These are phyloP conservation scores for Recurvomyces mirabilis DNA, from an alignment of 495 filamentous ascomycete genomes.

Conservation along the genomic window DNA sequence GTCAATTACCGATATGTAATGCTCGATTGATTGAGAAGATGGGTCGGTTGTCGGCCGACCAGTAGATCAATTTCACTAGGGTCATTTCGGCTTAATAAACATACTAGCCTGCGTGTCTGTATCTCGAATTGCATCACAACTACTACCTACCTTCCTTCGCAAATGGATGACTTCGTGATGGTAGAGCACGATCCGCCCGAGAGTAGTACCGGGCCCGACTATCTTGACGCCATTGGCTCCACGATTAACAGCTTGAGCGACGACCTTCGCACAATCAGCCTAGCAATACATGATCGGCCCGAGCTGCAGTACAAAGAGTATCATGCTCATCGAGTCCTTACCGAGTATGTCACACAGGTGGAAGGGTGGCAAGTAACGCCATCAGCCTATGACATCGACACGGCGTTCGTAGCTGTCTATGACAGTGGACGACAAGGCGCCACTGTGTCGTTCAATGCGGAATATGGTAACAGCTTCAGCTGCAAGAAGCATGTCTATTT, in stretches of 20 bases:
- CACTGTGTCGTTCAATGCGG: slow-evolving; percentile 27
- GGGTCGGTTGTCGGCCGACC: too few relatives aligned
- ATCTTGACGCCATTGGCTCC: slow-evolving; percentile 4
- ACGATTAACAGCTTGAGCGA: slow-evolving; percentile 8
- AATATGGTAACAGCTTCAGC: slow-evolving; percentile 29
- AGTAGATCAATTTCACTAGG: too few relatives aligned
- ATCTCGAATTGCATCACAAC: too few relatives aligned
- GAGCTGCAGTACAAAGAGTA: slow-evolving; percentile 27
- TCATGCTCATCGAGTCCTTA: slow-evolving; percentile 24
- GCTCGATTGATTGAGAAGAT: too few relatives aligned
- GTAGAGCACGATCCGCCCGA: too few relatives aligned
- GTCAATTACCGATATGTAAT: too few relatives aligned
- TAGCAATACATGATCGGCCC: slow-evolving; percentile 25
- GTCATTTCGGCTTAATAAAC: too few relatives aligned
- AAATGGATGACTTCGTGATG: too few relatives aligned
- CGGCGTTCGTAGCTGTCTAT: slow-evolving; percentile 26
- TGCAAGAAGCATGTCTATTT: too few relatives aligned
- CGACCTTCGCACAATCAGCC: slow-evolving; percentile 9
- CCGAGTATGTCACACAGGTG: slow-evolving; percentile 18
- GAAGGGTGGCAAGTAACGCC: slow-evolving; percentile 24
- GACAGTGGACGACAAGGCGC: slow-evolving; percentile 21
- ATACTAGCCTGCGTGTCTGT: too few relatives aligned
- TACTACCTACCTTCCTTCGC: too few relatives aligned
- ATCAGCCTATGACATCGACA: slow-evolving; percentile 25
- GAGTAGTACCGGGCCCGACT: too few relatives aligned